Conservation (phyloP, 306 rosid genomes). For the Vigna radiata region DNA sequence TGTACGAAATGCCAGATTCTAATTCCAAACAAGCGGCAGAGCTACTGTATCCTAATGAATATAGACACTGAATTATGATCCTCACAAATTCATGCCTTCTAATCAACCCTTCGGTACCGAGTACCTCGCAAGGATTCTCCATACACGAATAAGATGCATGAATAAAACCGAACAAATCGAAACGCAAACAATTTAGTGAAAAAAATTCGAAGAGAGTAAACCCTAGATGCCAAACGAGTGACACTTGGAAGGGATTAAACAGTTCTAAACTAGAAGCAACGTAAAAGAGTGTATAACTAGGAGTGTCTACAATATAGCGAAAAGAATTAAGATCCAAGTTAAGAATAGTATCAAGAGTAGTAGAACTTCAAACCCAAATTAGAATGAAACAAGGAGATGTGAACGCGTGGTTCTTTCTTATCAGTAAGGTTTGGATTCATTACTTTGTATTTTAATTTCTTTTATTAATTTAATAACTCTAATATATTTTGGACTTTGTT, state of each 20-base stretch:
- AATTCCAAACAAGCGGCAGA: constrained; percentile 76
- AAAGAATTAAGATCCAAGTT: not conserved
- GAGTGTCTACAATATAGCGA: not conserved
- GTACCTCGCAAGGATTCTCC: constrained; percentile 55
- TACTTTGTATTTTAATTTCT: too few species aligned
- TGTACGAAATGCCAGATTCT: constrained; percentile 73
- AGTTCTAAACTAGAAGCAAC: not conserved
- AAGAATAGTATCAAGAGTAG: not conserved
- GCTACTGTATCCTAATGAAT: constrained; percentile 67
- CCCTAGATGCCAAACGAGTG: not conserved
- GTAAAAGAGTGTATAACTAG: not conserved
- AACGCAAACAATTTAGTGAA: too few species aligned
- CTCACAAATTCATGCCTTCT: constrained; percentile 73
- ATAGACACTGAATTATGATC: constrained; percentile 72
- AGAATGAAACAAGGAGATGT: not conserved
- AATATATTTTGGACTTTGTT: too few species aligned
- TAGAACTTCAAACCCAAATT: not conserved
- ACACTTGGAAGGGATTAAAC: not conserved
- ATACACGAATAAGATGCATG: constrained; percentile 33
- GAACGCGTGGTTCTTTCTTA: not conserved
- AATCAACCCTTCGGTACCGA: constrained; percentile 71
- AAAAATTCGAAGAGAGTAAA: not conserved
- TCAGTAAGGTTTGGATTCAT: not conserved
- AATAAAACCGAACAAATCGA: not conserved
- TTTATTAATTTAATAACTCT: too few species aligned